Evolutionary conservation across 1,284 basidiomycete genomes (phyloP).

Genomic region (Apiotrichum brassicae): DNA sequence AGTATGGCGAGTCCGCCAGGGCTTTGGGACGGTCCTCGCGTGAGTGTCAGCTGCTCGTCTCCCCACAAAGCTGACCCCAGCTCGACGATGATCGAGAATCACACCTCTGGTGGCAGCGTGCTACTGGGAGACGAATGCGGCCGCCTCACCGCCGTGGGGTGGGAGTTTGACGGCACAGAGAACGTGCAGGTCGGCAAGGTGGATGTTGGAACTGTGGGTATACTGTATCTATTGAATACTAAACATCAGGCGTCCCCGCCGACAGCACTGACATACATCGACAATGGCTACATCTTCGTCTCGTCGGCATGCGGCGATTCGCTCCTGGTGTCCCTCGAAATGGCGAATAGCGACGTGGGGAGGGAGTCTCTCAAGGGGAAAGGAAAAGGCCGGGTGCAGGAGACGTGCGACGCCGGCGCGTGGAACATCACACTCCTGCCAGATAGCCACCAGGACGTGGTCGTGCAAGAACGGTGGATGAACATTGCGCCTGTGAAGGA

Average conservation of each 20-base stretch:
- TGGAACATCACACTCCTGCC: conserved; percentile 31
- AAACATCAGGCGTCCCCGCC: conserved; percentile 62
- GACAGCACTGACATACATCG: conserved; percentile 68
- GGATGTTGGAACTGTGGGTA: conserved; percentile 66
- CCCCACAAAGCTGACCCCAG: conserved; percentile 50
- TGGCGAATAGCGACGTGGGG: not conserved
- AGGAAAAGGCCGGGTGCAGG: conserved; percentile 34
- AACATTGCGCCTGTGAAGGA: conserved; percentile 87
- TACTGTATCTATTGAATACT: not conserved
- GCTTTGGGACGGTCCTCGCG: conserved; percentile 43
- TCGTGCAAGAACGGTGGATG: conserved; percentile 60
- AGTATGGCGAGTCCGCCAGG: conserved; percentile 41
- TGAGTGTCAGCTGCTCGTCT: conserved; percentile 16
- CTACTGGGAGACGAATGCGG: conserved; percentile 76
- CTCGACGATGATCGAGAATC: conserved; percentile 27
- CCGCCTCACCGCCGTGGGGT: conserved; percentile 58
- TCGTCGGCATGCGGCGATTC: conserved; percentile 80
- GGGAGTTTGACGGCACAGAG: conserved; percentile 48
- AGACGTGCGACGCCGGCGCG: conserved; percentile 46
- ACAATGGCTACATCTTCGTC: conserved; percentile 65
- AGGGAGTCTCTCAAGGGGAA: conserved; percentile 1
- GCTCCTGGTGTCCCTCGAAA: conserved; percentile 55
- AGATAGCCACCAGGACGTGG: conserved; percentile 43
- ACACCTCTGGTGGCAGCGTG: conserved; percentile 48
- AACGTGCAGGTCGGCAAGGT: conserved; percentile 55